Base-by-base conservation (phyloP, 805 yeast genomes). In the Candida quercuum region DNA sequence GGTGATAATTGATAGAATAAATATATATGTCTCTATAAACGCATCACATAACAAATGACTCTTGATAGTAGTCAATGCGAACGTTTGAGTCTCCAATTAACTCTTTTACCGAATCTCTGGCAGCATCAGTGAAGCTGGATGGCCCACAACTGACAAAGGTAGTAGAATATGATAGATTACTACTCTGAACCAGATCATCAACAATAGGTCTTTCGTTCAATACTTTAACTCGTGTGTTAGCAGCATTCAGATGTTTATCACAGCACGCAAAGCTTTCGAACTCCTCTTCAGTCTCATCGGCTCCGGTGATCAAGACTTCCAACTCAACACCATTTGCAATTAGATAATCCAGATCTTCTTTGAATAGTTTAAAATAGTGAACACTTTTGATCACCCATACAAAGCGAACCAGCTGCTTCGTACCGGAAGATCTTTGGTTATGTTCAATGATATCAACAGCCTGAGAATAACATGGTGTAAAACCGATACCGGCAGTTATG, bases 91-190 rank as follows among this genome's bases (percentile, higher is more conserved):
- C 41, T 10, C 42, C 39, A 12, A 77, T 58, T 37, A 71, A 51
- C 24, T 64, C 49, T 1, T 68, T 62, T 6, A 81, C 73, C 4
- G 69, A 54, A 28, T 60, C 52, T 51, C 89, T 69, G 15, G 78
- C 40, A 9, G 63, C 71, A 49, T 80, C 88, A 42, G 69, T 78
- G 65, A 80, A 71, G 3, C 60, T 28, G 9, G 71, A 66, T 30
- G 81, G 85, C 3, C 88, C 88, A 62, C 87, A 80, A n/a, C 75
- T 63, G 13, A 79, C 59, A 33, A 81, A 52, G 60, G 3, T 72
- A 66, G 40, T 69, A 44, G 30, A 79, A 57, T 8, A 74, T 68
- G 4, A 38, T n/a, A 64, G 49, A 17, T 47, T 48, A 6, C 38
- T 45, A 14, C 26, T 26, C 18, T 41, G 33, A 6, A 52, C 45